Base-by-base conservation (phyloP, 106 monocot genomes). In the Phalaenopsis aphrodite region DNA sequence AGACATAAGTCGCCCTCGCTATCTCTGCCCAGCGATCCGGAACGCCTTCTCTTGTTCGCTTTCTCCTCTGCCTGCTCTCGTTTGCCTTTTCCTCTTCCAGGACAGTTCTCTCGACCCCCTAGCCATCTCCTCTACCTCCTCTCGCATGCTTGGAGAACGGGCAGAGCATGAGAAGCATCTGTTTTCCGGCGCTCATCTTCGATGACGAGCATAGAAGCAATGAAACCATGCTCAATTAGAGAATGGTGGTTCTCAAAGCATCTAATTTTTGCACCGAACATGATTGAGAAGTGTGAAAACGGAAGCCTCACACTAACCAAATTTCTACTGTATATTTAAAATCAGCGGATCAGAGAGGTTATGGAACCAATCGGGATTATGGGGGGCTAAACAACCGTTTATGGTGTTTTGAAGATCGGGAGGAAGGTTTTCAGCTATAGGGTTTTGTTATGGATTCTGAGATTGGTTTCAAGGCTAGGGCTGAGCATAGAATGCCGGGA, bases 221-320 rank as follows among this genome's bases (percentile, higher is more conserved):
- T 52, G 12, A 52, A 52, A 52, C 52, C 12, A 52, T n/a, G 52
- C 15, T 52, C 14, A 2, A 71, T 39, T 69, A 85, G 73, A 39
- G 94, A 91, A 69, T 94, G 94, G 94, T 91, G 91, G 91, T 91
- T 91, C n/a, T 88, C 89, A 21, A n/a, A n/a, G n/a, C 86, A 91
- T 72, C 78, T 86, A 1, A 48, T 83, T 11, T 72, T 94, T 19
- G 38, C 79, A 0, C 94, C n/a, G n/a, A n/a, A n/a, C n/a, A n/a
- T n/a, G n/a, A n/a, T n/a, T 19, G 89, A 86, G 42, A 87, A 85
- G 75, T 17, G 23, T n/a, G 86, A 94, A 61, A 94, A 94, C 85
- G 88, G 82, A 82, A 91, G 82, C 78, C 83, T 91, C 12, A 76
- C n/a, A n/a, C n/a, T n/a, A n/a, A n/a, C n/a, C n/a, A n/a, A n/a